Conservation (phyloP, 1,284 basidiomycete genomes). For the Tetrapyrgos nigripes region DNA sequence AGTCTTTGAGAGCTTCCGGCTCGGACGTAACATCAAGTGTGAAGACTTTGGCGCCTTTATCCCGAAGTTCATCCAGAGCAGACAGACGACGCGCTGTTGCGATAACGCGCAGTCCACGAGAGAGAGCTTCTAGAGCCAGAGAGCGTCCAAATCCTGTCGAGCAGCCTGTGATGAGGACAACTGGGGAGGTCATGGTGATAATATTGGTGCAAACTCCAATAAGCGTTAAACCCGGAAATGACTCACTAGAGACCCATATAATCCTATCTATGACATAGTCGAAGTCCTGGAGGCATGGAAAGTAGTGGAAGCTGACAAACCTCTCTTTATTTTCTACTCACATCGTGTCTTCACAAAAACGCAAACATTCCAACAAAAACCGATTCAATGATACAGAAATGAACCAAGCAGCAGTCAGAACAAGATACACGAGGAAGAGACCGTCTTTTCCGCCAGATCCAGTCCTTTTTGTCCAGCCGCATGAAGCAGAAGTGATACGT, state of each 20-base stretch:
- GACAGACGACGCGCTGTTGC: constrained; percentile 13
- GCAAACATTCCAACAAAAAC: constrained; percentile 8
- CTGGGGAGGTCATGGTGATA: neutral
- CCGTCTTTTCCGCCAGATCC: constrained; percentile 29
- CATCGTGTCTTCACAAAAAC: constrained; percentile 16
- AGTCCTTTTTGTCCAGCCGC: constrained; percentile 61
- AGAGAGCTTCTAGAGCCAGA: constrained; percentile 37
- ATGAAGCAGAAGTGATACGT: constrained; percentile 69
- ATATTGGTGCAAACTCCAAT: too few relatives aligned
- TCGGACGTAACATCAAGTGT: constrained; percentile 20
- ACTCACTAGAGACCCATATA: too few relatives aligned
- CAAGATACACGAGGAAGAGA: too few relatives aligned
- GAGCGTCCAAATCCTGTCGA: constrained; percentile 45
- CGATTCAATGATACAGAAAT: neutral
- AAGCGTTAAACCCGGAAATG: too few relatives aligned
- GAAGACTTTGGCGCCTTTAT: constrained; percentile 11
- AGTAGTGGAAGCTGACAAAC: too few relatives aligned
- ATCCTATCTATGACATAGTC: too few relatives aligned
- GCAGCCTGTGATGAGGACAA: constrained; percentile 11
- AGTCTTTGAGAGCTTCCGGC: constrained; percentile 7
- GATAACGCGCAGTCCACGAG: constrained; percentile 7
- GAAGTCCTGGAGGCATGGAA: too few relatives aligned
- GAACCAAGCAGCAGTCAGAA: neutral
- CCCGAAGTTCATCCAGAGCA: constrained; percentile 10
- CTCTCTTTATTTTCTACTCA: neutral